Base-by-base conservation (phyloP, 352 stramenopile genomes). In the Pythium periplocum region DNA sequence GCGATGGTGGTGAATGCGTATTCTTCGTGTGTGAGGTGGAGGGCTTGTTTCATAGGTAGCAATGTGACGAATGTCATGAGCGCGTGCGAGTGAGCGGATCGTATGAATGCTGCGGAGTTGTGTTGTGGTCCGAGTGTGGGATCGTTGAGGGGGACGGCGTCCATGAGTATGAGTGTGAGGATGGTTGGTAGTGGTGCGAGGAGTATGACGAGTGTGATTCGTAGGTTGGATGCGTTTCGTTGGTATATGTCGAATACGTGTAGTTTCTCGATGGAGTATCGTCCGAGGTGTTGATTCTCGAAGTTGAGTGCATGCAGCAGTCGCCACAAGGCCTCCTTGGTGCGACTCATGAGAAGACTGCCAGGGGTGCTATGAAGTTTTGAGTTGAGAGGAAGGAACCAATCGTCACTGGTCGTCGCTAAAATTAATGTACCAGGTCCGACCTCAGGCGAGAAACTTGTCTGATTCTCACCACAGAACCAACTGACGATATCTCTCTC, bases 261-360 rank as follows among this genome's bases (percentile, higher is more conserved):
- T 30, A 48, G 43, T 31, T 48, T 48, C 10, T 48, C 43, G 43
- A 48, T 31, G 9, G 10, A 30, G 43, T 48, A 48, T 7, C 43
- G 43, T n/a, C 43, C 43, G 17, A 51, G 10, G 43, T 32, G 26
- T n/a, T 32, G 43, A n/a, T 48, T 7, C 1, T 48, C 38, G 38
- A 42, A 12, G 7, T 12, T 8, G 7, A 42, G 17, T 26, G 17
- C 17, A 26, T 26, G 17, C 17, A n/a, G n/a, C n/a, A n/a, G n/a
- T n/a, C n/a, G n/a, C n/a, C n/a, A n/a, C n/a, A n/a, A n/a, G n/a
- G n/a, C n/a, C n/a, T n/a, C n/a, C n/a, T n/a, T n/a, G n/a, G n/a
- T n/a, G n/a, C n/a, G n/a, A n/a, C n/a, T n/a, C n/a, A n/a, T n/a
- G n/a, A n/a, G n/a, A n/a, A n/a, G n/a, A n/a, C n/a, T n/a, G n/a